phyloP scores from a whole-genome alignment of 2,329 filamentous ascomycete species.

The Cladophialophora immunda region DNA sequence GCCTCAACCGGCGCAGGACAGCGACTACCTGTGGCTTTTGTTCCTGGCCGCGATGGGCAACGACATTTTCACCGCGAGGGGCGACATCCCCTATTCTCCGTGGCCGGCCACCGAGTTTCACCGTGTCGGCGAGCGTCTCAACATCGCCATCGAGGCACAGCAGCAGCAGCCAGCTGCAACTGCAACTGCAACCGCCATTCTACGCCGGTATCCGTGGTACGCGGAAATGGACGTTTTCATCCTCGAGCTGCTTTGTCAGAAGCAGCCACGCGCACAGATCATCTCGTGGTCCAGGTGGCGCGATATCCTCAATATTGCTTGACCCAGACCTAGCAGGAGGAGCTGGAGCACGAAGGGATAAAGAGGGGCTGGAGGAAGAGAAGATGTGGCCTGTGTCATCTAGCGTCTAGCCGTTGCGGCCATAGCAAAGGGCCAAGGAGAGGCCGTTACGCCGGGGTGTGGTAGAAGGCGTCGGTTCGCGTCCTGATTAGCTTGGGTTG shows the following conservation, averaged over 20 bases:
- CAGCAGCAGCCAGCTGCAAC: neutral
- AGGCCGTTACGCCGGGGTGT: too few relatives aligned
- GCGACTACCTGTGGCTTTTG: slow-evolving; percentile 24
- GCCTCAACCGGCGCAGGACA: neutral
- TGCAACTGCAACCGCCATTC: neutral
- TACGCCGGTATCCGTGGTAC: slow-evolving; percentile 18
- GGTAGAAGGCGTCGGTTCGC: too few relatives aligned
- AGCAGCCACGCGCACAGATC: slow-evolving; percentile 1
- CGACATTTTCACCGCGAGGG: slow-evolving; percentile 26
- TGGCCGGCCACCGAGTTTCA: slow-evolving; percentile 25
- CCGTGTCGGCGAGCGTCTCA: slow-evolving; percentile 6
- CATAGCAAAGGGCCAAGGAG: too few relatives aligned
- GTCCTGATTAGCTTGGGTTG: too few relatives aligned
- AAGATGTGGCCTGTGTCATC: neutral
- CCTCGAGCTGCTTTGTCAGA: neutral
- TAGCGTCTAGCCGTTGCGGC: too few relatives aligned
- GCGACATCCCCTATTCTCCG: slow-evolving; percentile 25
- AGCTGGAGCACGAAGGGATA: too few relatives aligned
- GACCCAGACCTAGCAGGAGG: neutral
- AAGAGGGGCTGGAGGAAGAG: neutral
- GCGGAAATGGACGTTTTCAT: slow-evolving; percentile 22
- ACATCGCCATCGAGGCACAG: neutral
- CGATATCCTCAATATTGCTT: slow-evolving; percentile 23
- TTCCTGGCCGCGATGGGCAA: slow-evolving; percentile 26
- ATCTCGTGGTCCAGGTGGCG: slow-evolving; percentile 27